Evolutionary conservation across 192 early-diverging fungal genomes (phyloP).

Genomic region (Mortierella claussenii): DNA sequence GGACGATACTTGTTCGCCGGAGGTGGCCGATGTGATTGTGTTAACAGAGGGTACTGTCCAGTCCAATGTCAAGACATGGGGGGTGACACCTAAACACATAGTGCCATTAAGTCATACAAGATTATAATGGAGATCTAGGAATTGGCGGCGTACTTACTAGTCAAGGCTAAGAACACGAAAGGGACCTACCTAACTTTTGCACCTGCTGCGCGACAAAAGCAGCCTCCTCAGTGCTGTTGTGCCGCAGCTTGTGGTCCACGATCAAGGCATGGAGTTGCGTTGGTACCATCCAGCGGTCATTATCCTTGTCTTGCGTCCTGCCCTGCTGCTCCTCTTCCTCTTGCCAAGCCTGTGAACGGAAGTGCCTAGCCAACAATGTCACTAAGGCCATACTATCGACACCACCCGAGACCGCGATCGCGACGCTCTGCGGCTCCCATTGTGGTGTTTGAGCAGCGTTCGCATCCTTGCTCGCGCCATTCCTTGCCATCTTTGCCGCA

Average conservation of each 20-base stretch:
- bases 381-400: slow-evolving; percentile 52
- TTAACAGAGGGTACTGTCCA: no score
- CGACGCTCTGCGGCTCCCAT: not conserved
- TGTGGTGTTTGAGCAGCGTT: not conserved
- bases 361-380: slow-evolving; percentile 31
- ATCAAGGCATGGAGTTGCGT: slow-evolving; percentile 48
- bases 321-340: no score
- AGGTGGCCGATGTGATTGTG: no score
- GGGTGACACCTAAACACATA: slow-evolving; percentile 10
- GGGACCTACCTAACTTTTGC: slow-evolving; percentile 30
- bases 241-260: slow-evolving; percentile 59
- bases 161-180: not conserved
- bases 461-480: no score
- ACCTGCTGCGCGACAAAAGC: slow-evolving; percentile 36
- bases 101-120: not conserved
- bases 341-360: not conserved
- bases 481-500: no score
- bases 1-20: no score
- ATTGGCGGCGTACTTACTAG: not conserved
- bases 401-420: slow-evolving; percentile 54
- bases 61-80: slow-evolving; percentile 18
- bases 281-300: not conserved
- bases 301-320: not conserved
- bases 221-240: slow-evolving; percentile 54
- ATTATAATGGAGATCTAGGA: not conserved